Evolutionary conservation across 805 yeast species (phyloP).

Genomic region (Candida glaebosa): DNA sequence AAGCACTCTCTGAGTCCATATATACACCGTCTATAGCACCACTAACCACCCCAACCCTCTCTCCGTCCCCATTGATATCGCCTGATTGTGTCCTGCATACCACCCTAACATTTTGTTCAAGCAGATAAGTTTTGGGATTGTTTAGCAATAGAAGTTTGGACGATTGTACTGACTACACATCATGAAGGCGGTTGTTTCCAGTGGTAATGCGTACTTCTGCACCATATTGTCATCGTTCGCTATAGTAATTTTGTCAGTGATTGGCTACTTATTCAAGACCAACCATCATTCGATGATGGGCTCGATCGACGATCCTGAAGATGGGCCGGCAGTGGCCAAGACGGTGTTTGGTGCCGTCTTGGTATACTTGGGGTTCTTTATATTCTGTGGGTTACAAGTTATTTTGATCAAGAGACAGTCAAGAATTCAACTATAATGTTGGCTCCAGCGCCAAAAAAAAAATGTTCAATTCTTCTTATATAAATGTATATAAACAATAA

Average conservation of each 20-base stretch:
- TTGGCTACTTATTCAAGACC: conserved; percentile 75
- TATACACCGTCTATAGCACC: too few species aligned
- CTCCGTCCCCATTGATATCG: too few species aligned
- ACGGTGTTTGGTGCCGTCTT: conserved; percentile 88
- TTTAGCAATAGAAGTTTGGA: too few species aligned
- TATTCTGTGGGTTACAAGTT: conserved; percentile 89
- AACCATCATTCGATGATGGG: conserved; percentile 94
- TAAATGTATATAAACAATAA: background rate
- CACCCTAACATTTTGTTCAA: too few species aligned
- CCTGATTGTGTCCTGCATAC: too few species aligned
- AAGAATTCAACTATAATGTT: conserved; percentile 44
- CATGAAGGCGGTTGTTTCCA: conserved; percentile 46
- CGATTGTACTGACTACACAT: too few species aligned
- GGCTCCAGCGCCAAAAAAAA: too few species aligned
- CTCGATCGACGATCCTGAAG: conserved; percentile 83
- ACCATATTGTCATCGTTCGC: conserved; percentile 92
- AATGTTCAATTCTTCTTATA: background rate
- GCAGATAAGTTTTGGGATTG: too few species aligned
- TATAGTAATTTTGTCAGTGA: conserved; percentile 76
- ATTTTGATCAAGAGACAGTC: conserved; percentile 58
- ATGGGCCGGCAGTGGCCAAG: conserved; percentile 89
- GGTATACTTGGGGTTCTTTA: conserved; percentile 74
- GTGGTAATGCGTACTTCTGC: conserved; percentile 92
- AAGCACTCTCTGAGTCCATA: too few species aligned
- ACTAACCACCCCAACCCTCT: too few species aligned